These are phyloP conservation scores for Phytophthora citrophthora DNA, from an alignment of 352 stramenopile species.

Conservation along the genomic window DNA sequence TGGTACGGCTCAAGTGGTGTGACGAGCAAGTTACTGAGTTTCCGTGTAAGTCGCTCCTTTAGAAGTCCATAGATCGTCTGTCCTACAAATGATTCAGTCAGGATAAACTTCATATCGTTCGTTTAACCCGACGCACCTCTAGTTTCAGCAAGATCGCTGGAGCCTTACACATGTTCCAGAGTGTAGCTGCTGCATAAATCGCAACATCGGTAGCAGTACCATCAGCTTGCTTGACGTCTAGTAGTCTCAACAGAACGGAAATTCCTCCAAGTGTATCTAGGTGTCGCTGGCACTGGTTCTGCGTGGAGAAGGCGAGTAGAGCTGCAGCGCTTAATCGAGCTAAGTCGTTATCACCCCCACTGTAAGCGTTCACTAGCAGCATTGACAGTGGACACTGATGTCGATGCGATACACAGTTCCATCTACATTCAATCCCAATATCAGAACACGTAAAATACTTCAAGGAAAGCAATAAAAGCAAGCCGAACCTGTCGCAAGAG, in stretches of 20 bases:
- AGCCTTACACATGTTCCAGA: slow-evolving; percentile 80
- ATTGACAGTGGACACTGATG: slow-evolving; percentile 72
- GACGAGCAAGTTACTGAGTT: slow-evolving; percentile 59
- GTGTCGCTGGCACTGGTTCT: slow-evolving; percentile 78
- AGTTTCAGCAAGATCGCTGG: slow-evolving; percentile 67
- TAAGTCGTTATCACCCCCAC: slow-evolving; percentile 33
- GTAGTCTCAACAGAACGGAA: slow-evolving; percentile 49
- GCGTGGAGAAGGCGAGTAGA: slow-evolving; percentile 68
- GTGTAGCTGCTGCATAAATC: slow-evolving; percentile 52
- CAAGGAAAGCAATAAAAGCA: background rate
- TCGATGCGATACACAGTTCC: slow-evolving; percentile 72
- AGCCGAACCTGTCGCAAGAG: slow-evolving; percentile 59
- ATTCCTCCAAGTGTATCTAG: slow-evolving; percentile 58
- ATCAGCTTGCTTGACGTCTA: slow-evolving; percentile 38
- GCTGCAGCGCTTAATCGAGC: slow-evolving; percentile 56
- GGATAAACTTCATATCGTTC: background rate
- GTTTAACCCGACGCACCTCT: slow-evolving; percentile 42
- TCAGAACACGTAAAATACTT: too few relatives aligned
- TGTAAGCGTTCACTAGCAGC: slow-evolving; percentile 46
- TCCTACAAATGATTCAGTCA: slow-evolving; percentile 13
- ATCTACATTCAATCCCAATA: slow-evolving; percentile 32
- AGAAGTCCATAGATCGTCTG: slow-evolving; percentile 73
- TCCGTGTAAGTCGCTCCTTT: slow-evolving; percentile 55
- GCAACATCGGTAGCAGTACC: slow-evolving; percentile 41
- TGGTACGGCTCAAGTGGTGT: slow-evolving; percentile 59